Conservation (phyloP, 108 stramenopile species). For the Aurantiochytrium sp. region DNA sequence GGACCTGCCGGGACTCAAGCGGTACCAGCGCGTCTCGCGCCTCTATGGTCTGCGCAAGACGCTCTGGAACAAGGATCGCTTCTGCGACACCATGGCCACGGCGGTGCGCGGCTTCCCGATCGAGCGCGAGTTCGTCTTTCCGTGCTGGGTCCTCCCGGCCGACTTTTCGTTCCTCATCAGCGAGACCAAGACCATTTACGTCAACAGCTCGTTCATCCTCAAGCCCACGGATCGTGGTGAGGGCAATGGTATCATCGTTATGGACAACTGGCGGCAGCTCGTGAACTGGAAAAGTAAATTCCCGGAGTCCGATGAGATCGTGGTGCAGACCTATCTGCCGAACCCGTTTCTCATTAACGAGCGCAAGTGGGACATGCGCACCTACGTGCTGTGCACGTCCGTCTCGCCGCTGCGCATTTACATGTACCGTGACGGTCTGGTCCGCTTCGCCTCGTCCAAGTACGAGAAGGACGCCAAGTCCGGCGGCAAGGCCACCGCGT, state of each 20-base stretch:
- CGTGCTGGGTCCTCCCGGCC: slow-evolving; percentile 19
- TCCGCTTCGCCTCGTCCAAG: slow-evolving; percentile 28
- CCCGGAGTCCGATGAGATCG: slow-evolving; percentile 40
- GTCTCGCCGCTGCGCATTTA: slow-evolving; percentile 37
- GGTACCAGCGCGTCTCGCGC: slow-evolving; percentile 25
- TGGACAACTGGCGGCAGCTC: slow-evolving; percentile 29
- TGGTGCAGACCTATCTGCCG: slow-evolving; percentile 55
- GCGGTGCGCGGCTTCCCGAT: neutral
- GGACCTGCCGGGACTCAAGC: neutral
- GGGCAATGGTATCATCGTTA: slow-evolving; percentile 28
- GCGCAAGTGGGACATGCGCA: slow-evolving; percentile 40
- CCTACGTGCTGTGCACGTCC: slow-evolving; percentile 34
- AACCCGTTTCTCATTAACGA: slow-evolving; percentile 48
- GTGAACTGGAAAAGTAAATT: slow-evolving; percentile 16
- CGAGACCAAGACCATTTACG: neutral
- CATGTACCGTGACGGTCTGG: slow-evolving; percentile 40
- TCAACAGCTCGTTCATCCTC: slow-evolving; percentile 21
- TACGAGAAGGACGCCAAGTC: slow-evolving; percentile 42
- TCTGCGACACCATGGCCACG: slow-evolving; percentile 24
- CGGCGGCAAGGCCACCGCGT: slow-evolving; percentile 70
- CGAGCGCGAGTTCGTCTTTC: neutral
- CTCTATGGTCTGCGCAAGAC: slow-evolving; percentile 29
- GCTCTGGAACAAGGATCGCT: slow-evolving; percentile 30
- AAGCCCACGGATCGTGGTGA: slow-evolving; percentile 25
- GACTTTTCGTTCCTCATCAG: neutral